Evolutionary conservation across 1,284 basidiomycete species (phyloP).

Genomic region (Sanghuangporus sanghuang): DNA sequence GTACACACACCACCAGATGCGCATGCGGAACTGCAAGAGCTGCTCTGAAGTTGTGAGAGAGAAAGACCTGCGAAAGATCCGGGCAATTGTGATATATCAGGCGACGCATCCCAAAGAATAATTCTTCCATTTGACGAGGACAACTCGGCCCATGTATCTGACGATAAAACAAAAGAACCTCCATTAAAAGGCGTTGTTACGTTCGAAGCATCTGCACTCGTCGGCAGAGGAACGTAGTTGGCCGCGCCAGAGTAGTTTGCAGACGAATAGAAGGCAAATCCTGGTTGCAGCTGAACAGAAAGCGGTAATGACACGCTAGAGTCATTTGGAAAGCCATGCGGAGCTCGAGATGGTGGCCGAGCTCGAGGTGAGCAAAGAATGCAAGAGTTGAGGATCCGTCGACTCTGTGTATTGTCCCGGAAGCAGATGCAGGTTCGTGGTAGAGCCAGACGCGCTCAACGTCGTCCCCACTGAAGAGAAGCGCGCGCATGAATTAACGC

Average conservation of each 20-base stretch:
- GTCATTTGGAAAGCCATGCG: constrained; percentile 51
- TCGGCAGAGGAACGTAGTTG: constrained; percentile 52
- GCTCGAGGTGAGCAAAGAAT: constrained; percentile 57
- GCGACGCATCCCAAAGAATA: constrained; percentile 72
- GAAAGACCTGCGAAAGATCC: constrained; percentile 62
- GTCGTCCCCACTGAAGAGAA: constrained; percentile 53
- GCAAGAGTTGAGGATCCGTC: constrained; percentile 66
- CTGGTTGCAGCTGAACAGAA: constrained; percentile 57
- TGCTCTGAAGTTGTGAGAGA: constrained; percentile 55
- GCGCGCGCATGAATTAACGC: not conserved
- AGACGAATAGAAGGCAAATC: constrained; percentile 54
- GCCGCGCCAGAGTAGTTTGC: constrained; percentile 58
- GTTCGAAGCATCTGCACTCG: constrained; percentile 38
- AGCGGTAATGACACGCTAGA: constrained; percentile 53
- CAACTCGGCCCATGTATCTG: constrained; percentile 66
- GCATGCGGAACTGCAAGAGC: constrained; percentile 66
- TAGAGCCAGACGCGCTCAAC: constrained; percentile 47
- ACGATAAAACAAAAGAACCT: constrained; percentile 54
- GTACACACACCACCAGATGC: constrained; percentile 67
- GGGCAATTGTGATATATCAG: constrained; percentile 68
- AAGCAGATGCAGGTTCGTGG: constrained; percentile 54
- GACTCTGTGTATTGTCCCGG: constrained; percentile 69
- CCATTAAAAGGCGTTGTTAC: constrained; percentile 47
- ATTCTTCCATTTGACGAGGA: constrained; percentile 45
- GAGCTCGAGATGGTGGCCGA: constrained; percentile 53